These are phyloP conservation scores for Penicillium sp. DNA, from an alignment of 2,329 filamentous ascomycete species.

Conservation along the genomic window DNA sequence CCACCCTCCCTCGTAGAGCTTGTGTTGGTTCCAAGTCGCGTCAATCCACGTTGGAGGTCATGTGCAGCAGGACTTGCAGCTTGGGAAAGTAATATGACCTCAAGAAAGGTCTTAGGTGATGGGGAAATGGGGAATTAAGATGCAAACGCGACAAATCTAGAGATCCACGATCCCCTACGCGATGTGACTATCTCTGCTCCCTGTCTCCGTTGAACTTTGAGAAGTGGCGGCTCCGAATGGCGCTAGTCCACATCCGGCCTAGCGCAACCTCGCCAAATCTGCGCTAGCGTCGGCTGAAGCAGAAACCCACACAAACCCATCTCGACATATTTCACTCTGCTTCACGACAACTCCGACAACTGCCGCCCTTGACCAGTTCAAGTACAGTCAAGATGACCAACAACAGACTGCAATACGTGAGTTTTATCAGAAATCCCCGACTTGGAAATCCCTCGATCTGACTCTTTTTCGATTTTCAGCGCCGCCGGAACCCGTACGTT, in stretches of 20 bases:
- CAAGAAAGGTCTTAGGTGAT: neutral
- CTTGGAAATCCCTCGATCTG: conserved; percentile 28
- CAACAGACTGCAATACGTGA: conserved; percentile 54
- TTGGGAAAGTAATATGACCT: neutral
- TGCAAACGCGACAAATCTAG: conserved; percentile 14
- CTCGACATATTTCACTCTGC: conserved; percentile 42
- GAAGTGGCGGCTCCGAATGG: conserved; percentile 36
- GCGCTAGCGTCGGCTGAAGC: conserved; percentile 29
- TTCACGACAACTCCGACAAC: conserved; percentile 42
- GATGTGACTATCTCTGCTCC: conserved; percentile 21
- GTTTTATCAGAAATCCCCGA: conserved; percentile 20
- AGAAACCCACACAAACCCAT: conserved; percentile 48
- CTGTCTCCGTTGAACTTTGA: conserved; percentile 32
- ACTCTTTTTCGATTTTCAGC: conserved; percentile 45
- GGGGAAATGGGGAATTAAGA: conserved; percentile 6
- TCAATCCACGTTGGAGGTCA: conserved; percentile 33
- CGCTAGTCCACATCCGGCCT: conserved; percentile 41
- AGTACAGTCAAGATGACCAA: conserved; percentile 53
- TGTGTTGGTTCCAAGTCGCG: conserved; percentile 32
- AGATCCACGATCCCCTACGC: conserved; percentile 12
- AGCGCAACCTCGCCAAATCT: conserved; percentile 43
- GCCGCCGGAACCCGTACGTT: conserved; percentile 78
- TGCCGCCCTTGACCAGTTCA: conserved; percentile 47
- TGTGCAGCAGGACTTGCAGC: conserved; percentile 11
- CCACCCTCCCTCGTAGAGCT: conserved; percentile 30